Base-by-base conservation (phyloP, 2,329 filamentous ascomycete genomes). In the Microcera coccophila region DNA sequence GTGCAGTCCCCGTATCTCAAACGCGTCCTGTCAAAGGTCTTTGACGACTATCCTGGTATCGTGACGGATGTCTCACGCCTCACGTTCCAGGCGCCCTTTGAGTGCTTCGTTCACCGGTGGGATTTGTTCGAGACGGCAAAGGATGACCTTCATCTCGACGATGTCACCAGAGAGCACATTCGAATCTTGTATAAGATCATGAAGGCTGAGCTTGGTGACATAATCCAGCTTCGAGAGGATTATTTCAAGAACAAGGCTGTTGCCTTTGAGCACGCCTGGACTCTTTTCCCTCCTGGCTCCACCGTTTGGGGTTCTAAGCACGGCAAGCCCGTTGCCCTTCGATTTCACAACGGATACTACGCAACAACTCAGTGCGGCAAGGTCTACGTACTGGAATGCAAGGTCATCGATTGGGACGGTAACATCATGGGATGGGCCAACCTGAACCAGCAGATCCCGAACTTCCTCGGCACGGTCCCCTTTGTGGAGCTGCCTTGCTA, bases 21-120 rank as follows among this genome's bases (percentile, higher is more conserved):
- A 62, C 66, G 68, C 2, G 70, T 78, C 4, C 68, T 87, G 0
- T 66, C 66, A 9, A 68, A 73, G 10, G 70, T 84, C 7, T 67
- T 85, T 17, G 62, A 70, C 1, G 75, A 69, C 8, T 85, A 84
- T 44, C 76, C 78, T 0, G 80, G 81, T 1, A 68, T 86, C 21
- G 76, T 78, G 3, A 74, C 76, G 24, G 71, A 70, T 10, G 65
- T 86, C 19, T 71, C 79, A n/a, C 72, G 78, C 2, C 67, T 86
- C 2, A 76, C 78, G 42, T 84, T 87, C 47, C 60, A 65, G 7
- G 74, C 73, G 0, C 79, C 79, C 0, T 86, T 85, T 47, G 67
- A 76, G 50, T 77, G 79, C 0, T 78, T 87, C 37, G 77, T 85
- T 31, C 81, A 87, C 61, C 74, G 82, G 22, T 87, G 82, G 81